Percentiles rank a stretch among this genome's conserved stretches.
phyloP scores from a whole-genome alignment of 78 protist species.

The Mastigamoeba balamuthi region DNA sequence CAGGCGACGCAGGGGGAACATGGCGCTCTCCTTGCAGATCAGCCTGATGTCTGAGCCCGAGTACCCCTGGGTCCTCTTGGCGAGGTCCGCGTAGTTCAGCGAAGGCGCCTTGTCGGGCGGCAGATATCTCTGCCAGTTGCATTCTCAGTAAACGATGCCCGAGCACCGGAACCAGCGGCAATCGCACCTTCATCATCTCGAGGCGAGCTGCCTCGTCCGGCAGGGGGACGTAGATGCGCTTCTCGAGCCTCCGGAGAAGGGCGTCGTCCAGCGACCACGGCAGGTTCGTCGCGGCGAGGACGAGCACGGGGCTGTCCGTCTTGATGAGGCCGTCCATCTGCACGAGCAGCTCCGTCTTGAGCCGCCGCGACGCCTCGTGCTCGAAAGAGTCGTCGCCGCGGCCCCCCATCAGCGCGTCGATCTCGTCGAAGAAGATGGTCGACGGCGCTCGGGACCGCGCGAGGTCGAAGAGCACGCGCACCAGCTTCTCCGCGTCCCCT shows the following conservation, averaged over 20 bases:
- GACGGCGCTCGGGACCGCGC: slow-evolving; percentile 62
- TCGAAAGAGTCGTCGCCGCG: slow-evolving; percentile 33
- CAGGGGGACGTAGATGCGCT: slow-evolving; percentile 8
- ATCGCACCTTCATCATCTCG: neutral
- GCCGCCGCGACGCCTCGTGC: slow-evolving; percentile 68
- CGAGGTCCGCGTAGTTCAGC: neutral
- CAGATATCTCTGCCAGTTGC: no score
- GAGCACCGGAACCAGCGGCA: no score
- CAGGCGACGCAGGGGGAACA: slow-evolving; percentile 41
- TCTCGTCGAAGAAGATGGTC: slow-evolving; percentile 76
- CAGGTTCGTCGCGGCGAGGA: slow-evolving; percentile 58
- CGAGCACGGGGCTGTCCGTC: neutral
- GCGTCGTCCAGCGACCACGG: slow-evolving; percentile 76
- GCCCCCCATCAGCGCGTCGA: slow-evolving; percentile 59
- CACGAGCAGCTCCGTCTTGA: slow-evolving; percentile 78
- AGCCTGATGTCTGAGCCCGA: slow-evolving; percentile 33
- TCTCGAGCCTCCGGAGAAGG: slow-evolving; percentile 41
- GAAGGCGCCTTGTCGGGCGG: neutral
- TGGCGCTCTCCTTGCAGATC: slow-evolving; percentile 46
- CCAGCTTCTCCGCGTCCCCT: slow-evolving; percentile 90
- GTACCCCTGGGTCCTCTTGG: slow-evolving; percentile 5
- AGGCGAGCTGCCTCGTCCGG: neutral
- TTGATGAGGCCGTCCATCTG: slow-evolving; percentile 55
- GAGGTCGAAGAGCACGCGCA: slow-evolving; percentile 48
- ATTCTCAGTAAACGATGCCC: no score